Evolutionary conservation across 768 basidiomycete species (phyloP).

Genomic region (Suillus clintonianus): DNA sequence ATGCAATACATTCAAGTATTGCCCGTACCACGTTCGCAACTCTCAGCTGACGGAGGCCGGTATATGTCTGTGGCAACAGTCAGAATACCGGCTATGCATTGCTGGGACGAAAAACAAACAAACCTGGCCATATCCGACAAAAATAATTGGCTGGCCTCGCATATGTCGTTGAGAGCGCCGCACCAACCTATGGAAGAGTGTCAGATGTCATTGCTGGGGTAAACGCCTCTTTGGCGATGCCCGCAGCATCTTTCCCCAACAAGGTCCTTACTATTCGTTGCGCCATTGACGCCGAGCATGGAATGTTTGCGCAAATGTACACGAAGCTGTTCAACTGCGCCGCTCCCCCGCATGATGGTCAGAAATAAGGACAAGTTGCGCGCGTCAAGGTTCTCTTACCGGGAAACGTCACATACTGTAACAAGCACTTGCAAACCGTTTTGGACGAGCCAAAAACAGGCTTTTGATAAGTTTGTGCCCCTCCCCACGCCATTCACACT

Average conservation of each 20-base stretch:
- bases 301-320: constrained; percentile 95
- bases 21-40: constrained; percentile 94
- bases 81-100: neutral
- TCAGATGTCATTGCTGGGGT: neutral
- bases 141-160: constrained; percentile 96
- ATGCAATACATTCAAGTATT: no score
- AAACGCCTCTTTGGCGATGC: constrained; percentile 89
- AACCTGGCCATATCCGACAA: constrained; percentile 97
- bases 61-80: constrained; percentile 73
- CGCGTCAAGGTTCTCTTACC: constrained; percentile 45
- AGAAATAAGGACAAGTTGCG: neutral
- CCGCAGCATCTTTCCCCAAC: constrained; percentile 99
- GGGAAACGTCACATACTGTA: constrained; percentile 97
- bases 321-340: constrained; percentile 95
- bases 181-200: constrained; percentile 72
- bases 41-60: constrained; percentile 87
- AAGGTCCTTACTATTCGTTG: constrained; percentile 65
- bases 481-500: constrained; percentile 99
- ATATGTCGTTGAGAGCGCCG: constrained; percentile 98
- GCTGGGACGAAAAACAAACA: constrained; percentile 22
- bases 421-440: constrained; percentile 92
- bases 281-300: constrained; percentile 74
- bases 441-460: constrained; percentile 98
- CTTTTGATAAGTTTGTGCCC: constrained; percentile 96
- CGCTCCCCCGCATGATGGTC: constrained; percentile 56